These are phyloP conservation scores for Chlorella sp. DNA, from an alignment of 139 green algal species.

Conservation along the genomic window DNA sequence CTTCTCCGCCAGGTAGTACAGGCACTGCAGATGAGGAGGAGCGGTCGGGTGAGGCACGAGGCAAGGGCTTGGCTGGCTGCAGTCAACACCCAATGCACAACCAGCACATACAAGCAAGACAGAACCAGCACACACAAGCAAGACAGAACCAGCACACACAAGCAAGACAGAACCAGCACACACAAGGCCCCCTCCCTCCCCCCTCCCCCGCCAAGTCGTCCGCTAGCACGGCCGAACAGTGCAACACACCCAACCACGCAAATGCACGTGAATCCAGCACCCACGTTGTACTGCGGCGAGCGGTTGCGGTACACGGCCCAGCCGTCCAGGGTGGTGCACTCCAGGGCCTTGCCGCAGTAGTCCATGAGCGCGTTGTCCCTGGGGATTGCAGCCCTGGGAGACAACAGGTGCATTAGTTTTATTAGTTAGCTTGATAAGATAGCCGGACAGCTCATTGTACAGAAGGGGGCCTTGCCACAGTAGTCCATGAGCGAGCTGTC, in stretches of 20 bases:
- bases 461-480: not conserved
- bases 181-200: too few relatives aligned
- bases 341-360: slow-evolving; percentile 17
- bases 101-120: too few relatives aligned
- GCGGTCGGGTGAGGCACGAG: not conserved
- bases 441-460: too few relatives aligned
- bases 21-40: not conserved
- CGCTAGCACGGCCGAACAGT: too few relatives aligned
- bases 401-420: too few relatives aligned
- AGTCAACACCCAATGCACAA: not conserved
- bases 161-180: too few relatives aligned
- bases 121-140: too few relatives aligned
- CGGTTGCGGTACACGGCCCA: slow-evolving; percentile 32
- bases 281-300: slow-evolving; percentile 10
- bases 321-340: slow-evolving; percentile 20
- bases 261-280: not conserved
- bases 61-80: too few relatives aligned
- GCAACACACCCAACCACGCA: too few relatives aligned
- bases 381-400: not conserved
- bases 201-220: too few relatives aligned
- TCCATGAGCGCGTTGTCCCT: slow-evolving; percentile 35
- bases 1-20: not conserved
- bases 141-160: too few relatives aligned
- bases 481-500: not conserved
- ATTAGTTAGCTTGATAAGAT: too few relatives aligned